Conservation (phyloP, 1,284 basidiomycete genomes). For the Fistulinella cinereoalba region DNA sequence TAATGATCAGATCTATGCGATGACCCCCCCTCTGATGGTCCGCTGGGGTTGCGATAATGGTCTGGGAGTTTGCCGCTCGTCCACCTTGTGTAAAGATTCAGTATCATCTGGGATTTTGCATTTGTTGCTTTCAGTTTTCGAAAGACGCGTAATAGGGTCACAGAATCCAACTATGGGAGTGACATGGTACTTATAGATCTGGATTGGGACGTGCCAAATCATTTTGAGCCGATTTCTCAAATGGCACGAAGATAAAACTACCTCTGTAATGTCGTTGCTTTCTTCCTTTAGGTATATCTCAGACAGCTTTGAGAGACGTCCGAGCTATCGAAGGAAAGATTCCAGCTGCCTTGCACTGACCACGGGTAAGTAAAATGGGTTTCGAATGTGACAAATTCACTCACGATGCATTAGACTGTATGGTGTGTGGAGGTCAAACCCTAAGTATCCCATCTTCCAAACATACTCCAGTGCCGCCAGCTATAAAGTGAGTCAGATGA, state of each 20-base stretch:
- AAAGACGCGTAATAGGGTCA: not conserved
- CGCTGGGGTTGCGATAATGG: not conserved
- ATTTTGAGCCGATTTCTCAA: not conserved
- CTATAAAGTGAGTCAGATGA: not conserved
- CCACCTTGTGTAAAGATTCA: too few relatives aligned
- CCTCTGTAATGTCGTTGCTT: not conserved
- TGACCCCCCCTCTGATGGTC: not conserved
- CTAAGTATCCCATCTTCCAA: not conserved
- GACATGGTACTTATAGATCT: not conserved
- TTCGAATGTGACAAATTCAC: not conserved
- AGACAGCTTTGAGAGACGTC: not conserved
- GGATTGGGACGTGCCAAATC: not conserved
- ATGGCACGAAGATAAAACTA: too few relatives aligned
- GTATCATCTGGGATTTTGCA: too few relatives aligned
- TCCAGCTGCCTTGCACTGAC: slow-evolving; percentile 2
- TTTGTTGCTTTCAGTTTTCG: not conserved
- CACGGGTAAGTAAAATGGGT: not conserved
- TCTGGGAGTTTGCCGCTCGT: too few relatives aligned
- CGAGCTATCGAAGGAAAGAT: not conserved
- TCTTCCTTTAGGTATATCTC: not conserved
- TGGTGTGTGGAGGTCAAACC: not conserved
- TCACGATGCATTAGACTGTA: not conserved
- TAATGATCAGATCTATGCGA: too few relatives aligned
- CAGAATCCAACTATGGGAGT: not conserved
- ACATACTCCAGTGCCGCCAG: slow-evolving; percentile 71